A percentile compares a stretch with the other conserved stretches of the same genome.
Evolutionary conservation across 169 alveolate species (phyloP).

Genomic region (Plasmodium relictum): DNA sequence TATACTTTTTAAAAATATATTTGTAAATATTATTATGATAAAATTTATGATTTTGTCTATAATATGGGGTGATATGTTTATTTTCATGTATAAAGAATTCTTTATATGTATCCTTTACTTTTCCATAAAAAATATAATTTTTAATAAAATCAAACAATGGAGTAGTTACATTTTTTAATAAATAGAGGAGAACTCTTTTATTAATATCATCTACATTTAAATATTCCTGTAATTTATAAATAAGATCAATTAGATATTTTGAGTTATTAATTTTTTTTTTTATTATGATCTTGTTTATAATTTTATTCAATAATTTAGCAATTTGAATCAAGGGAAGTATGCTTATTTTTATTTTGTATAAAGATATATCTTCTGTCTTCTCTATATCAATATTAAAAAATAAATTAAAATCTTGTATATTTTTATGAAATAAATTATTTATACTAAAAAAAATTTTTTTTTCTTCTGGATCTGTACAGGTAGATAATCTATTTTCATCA

Average conservation of each 20-base stretch:
- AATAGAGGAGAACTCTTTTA: slow-evolving; percentile 53
- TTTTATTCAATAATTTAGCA: slow-evolving; percentile 56
- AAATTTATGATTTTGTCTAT: slow-evolving; percentile 59
- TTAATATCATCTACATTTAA: slow-evolving; percentile 56
- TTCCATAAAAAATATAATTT: slow-evolving; percentile 69
- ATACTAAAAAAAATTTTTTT: slow-evolving; percentile 62
- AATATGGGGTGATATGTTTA: slow-evolving; percentile 71
- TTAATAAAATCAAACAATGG: slow-evolving; percentile 73
- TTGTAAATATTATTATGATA: slow-evolving; percentile 61
- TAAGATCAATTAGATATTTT: slow-evolving; percentile 51
- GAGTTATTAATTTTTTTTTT: slow-evolving; percentile 62
- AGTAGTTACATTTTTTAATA: slow-evolving; percentile 67
- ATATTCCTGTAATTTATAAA: slow-evolving; percentile 68
- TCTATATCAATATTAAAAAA: slow-evolving; percentile 71
- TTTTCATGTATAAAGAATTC: slow-evolving; percentile 76
- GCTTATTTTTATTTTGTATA: slow-evolving; percentile 63
- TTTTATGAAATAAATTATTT: slow-evolving; percentile 71
- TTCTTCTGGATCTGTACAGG: slow-evolving; percentile 64
- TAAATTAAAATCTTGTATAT: slow-evolving; percentile 53
- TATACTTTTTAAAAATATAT: slow-evolving; percentile 64
- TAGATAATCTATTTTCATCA: slow-evolving; percentile 49
- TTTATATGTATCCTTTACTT: slow-evolving; percentile 58
- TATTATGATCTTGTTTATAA: slow-evolving; percentile 53
- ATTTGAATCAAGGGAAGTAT: slow-evolving; percentile 56
- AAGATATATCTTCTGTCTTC: slow-evolving; percentile 62